These are phyloP conservation scores for Salix suchowensis DNA, from an alignment of 345 rosid genomes.

Conservation along the genomic window DNA sequence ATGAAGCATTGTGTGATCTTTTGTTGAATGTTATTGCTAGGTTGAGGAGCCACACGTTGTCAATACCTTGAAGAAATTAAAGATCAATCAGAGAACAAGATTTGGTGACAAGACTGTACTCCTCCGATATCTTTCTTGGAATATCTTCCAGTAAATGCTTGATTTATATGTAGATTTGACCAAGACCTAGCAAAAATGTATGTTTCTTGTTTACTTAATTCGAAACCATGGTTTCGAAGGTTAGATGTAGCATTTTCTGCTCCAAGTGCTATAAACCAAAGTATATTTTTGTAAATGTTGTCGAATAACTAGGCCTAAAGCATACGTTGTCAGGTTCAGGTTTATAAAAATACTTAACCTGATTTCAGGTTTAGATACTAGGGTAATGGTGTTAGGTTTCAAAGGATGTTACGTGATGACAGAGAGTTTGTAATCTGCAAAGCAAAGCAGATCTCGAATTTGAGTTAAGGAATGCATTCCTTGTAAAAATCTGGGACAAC, in stretches of 20 bases:
- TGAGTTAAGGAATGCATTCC: too few relatives aligned
- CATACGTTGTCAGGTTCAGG: neutral
- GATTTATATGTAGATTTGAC: neutral
- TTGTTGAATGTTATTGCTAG: neutral
- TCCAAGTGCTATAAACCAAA: too few relatives aligned
- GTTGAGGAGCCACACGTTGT: neutral
- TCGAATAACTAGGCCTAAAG: neutral
- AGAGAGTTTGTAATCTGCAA: too few relatives aligned
- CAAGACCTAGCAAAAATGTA: too few relatives aligned
- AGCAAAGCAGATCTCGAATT: too few relatives aligned
- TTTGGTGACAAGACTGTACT: neutral
- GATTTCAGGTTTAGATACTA: neutral
- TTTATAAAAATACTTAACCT: too few relatives aligned
- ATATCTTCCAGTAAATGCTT: neutral
- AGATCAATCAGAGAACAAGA: neutral
- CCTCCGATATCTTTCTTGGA: neutral
- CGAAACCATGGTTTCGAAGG: too few relatives aligned
- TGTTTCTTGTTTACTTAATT: neutral
- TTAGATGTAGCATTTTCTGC: too few relatives aligned
- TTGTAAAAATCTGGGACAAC: too few relatives aligned
- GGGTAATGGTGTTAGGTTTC: neutral
- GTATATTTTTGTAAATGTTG: too few relatives aligned
- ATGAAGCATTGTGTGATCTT: neutral
- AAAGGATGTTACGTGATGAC: too few relatives aligned
- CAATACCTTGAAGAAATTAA: neutral